Conservation (phyloP, 129 eudicot species). For the Smallanthus sonchifolius region DNA sequence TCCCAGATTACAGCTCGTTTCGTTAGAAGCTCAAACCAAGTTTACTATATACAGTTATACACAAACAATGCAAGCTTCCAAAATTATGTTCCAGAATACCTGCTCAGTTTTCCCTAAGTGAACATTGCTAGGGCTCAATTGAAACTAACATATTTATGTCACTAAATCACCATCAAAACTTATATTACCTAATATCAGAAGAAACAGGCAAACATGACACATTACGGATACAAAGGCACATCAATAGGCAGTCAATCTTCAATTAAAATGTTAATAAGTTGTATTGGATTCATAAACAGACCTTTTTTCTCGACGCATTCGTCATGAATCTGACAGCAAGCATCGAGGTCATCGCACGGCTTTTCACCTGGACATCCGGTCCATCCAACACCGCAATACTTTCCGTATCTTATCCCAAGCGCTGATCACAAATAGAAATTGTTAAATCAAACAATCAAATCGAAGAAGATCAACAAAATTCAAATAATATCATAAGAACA, state of each 20-base stretch:
- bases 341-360: slow-evolving; percentile 96
- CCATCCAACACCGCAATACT: slow-evolving; percentile 98
- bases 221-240: not conserved
- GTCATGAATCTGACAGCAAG: slow-evolving; percentile 93
- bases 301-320: slow-evolving; percentile 78
- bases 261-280: not conserved
- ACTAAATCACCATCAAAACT: not conserved
- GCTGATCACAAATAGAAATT: slow-evolving; percentile 31
- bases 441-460: not conserved
- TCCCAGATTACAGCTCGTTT: not conserved
- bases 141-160: not conserved
- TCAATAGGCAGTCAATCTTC: not conserved
- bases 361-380: slow-evolving; percentile 95
- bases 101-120: not conserved
- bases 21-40: not conserved
- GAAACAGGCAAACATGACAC: not conserved
- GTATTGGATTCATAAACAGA: slow-evolving; percentile 15
- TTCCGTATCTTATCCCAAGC: slow-evolving; percentile 88
- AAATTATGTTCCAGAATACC: not conserved
- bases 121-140: slow-evolving; percentile 3
- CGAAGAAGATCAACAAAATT: not conserved
- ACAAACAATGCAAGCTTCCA: not conserved
- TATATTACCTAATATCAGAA: not conserved
- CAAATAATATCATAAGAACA: slow-evolving; percentile 2
- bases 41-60: not conserved